Base-by-base conservation (phyloP, 169 alveolate genomes). In the Cryptosporidium parvum region DNA sequence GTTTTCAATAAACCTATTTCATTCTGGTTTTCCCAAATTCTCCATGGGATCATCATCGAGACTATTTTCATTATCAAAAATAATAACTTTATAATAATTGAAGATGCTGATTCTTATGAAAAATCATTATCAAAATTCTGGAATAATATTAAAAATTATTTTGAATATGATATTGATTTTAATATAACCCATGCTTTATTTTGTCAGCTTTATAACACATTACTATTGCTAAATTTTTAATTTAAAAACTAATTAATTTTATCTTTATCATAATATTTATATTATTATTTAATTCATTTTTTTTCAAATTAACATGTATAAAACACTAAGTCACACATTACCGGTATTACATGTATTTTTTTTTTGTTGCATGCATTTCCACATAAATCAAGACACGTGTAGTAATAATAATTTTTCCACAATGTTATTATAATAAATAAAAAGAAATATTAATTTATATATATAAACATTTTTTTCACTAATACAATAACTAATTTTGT, bases 11-110 rank as follows among this genome's bases (percentile, higher is more conserved):
- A 80, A 4, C 80, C 56, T 1, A 45, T 59, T 42, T 62, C 89
- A n/a, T 61, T 44, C 21, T 80, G 89, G 89, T 26, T 62, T 37
- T 44, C 68, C 12, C 75, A 65, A 37, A 80, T 80, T 21, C 44
- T 80, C 39, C 52, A 80, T 62, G 89, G 89, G n/a, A 45, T 61
- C 12, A 33, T 80, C 42, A 80, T 65, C 45, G 89, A 80, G 35
- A 37, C 44, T 37, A 29, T 48, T 26, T 62, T 35, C 6, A 26
- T 62, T 0, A 39, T 80, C 37, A 80, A 80, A 59, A 45, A 48
- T 70, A 31, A 56, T 33, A 33, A 33, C 45, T 67, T 37, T 67
- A 37, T 67, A 14, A 9, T 33, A 21, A 21, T 7, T 18, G 45
- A 10, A 7, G 16, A 21, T 39, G 18, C 5, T 3, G 10, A 67